phyloP scores from a whole-genome alignment of 371 early-diverging fungal genomes.

The Amoeboaphelidium protococcarum region DNA sequence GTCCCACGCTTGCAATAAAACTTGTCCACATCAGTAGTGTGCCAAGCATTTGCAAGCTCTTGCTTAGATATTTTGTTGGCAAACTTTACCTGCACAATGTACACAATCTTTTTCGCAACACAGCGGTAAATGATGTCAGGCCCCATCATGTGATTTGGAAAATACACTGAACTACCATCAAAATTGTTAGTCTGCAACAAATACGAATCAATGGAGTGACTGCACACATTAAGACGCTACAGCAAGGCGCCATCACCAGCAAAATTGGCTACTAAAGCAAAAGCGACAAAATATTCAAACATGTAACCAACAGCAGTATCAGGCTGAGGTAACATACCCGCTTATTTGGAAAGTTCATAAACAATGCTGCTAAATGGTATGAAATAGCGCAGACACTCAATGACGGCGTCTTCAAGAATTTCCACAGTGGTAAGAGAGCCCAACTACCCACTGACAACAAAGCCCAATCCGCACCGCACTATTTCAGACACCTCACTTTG shows the following conservation, averaged over 20 bases:
- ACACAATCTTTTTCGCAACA: constrained; percentile 1
- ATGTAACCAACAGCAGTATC: constrained; percentile 8
- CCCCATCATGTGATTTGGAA: constrained; percentile 9
- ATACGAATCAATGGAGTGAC: background rate
- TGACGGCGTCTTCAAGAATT: background rate
- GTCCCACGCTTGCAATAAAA: constrained; percentile 7
- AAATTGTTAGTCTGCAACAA: background rate
- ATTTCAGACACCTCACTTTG: background rate
- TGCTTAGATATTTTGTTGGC: constrained; percentile 8
- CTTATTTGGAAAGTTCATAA: constrained; percentile 3
- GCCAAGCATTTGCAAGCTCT: constrained; percentile 6
- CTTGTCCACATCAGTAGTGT: constrained; percentile 6
- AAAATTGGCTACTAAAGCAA: constrained; percentile 6
- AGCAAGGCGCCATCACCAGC: background rate
- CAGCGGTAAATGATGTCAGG: constrained; percentile 10
- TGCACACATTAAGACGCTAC: background rate
- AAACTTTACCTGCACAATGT: constrained; percentile 11
- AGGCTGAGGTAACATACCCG: constrained; percentile 3
- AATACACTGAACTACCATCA: constrained; percentile 2
- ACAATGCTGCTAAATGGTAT: constrained; percentile 7
- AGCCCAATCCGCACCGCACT: background rate
- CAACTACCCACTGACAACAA: background rate
- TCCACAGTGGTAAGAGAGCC: background rate
- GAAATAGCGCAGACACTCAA: constrained; percentile 7
- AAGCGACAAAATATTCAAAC: constrained; percentile 10